Evolutionary conservation across 2,329 filamentous ascomycete genomes (phyloP).

Genomic region (Aspergillus pseudonomiae): DNA sequence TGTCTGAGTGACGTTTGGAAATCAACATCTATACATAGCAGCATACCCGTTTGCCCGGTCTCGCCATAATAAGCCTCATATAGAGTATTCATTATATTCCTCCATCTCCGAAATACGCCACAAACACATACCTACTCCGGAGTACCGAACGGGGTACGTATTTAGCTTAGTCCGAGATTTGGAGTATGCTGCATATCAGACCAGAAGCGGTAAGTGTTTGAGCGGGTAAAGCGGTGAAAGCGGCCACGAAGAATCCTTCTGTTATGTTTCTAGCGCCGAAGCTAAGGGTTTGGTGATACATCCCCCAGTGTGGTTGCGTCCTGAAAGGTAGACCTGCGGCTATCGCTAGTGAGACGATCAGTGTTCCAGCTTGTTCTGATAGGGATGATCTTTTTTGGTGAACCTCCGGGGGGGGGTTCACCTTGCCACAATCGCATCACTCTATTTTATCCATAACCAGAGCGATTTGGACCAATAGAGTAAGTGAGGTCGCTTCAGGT

Average conservation of each 20-base stretch:
- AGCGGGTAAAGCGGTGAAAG: slow-evolving; percentile 22
- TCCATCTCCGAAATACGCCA: not conserved
- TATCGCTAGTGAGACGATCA: slow-evolving; percentile 3
- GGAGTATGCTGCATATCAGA: not conserved
- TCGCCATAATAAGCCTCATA: not conserved
- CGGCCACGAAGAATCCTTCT: slow-evolving; percentile 31
- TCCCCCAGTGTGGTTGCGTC: slow-evolving; percentile 2
- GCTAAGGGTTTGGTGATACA: slow-evolving; percentile 27
- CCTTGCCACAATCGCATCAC: not conserved
- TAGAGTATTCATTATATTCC: not conserved
- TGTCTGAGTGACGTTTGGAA: not conserved
- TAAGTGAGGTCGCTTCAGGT: not conserved
- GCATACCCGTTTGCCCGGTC: not conserved
- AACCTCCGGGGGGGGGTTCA: not conserved
- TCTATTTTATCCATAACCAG: not conserved
- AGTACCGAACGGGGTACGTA: not conserved
- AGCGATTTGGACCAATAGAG: not conserved
- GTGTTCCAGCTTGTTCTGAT: not conserved
- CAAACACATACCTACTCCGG: not conserved
- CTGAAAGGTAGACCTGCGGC: not conserved
- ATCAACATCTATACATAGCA: slow-evolving; percentile 4
- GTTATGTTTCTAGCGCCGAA: slow-evolving; percentile 36
- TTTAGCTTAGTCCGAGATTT: not conserved
- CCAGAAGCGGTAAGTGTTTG: not conserved
- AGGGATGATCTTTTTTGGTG: not conserved